Evolutionary conservation across 2,329 filamentous ascomycete genomes (phyloP).

Genomic region (Colletotrichum phormii): DNA sequence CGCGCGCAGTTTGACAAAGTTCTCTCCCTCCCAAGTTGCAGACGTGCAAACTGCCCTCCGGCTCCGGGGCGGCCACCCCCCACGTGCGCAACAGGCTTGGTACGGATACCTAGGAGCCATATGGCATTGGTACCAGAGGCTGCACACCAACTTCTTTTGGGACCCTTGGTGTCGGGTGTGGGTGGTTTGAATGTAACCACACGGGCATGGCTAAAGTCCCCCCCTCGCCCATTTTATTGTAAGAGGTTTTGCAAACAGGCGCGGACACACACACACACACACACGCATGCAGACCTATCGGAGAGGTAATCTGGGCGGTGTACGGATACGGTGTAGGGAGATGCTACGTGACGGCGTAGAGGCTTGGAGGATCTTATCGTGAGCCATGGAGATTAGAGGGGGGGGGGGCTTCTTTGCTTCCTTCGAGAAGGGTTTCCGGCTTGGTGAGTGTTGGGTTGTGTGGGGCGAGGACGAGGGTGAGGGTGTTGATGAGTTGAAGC

Average conservation of each 20-base stretch:
- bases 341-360: background rate
- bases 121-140: background rate
- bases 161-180: background rate
- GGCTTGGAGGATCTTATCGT: background rate
- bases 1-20: background rate
- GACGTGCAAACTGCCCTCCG: background rate
- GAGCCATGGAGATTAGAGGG: background rate
- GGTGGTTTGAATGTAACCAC: background rate
- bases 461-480: background rate
- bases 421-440: background rate
- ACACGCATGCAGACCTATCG: background rate
- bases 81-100: background rate
- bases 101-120: background rate
- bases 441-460: background rate
- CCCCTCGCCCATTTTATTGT: background rate
- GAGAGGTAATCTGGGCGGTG: background rate
- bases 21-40: too few species aligned
- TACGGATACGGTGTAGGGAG: background rate
- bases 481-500: background rate
- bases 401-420: background rate
- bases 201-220: background rate
- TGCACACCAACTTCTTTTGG: slow-evolving; percentile 1
- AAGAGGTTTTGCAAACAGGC: background rate
- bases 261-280: background rate
- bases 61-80: too few species aligned